A percentile compares a stretch with the other conserved stretches of the same genome.
These are phyloP conservation scores for Glycyrrhiza uralensis DNA, from an alignment of 306 rosid species.

Conservation along the genomic window DNA sequence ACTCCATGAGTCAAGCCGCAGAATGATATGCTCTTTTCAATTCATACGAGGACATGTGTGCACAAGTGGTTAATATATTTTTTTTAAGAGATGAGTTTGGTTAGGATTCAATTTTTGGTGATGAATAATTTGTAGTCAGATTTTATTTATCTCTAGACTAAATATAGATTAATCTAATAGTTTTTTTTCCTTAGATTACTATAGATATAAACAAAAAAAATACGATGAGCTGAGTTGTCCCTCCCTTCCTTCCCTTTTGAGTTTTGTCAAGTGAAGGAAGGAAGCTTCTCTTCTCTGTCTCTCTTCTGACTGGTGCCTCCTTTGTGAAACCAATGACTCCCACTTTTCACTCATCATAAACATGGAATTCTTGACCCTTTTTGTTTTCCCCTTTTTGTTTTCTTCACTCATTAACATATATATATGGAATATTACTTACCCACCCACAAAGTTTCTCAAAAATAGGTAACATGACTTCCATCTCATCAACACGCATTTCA, in stretches of 20 bases:
- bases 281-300: slow-evolving; percentile 4
- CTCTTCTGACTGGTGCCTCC: not conserved
- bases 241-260: too few species aligned
- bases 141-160: too few species aligned
- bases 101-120: too few species aligned
- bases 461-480: not conserved
- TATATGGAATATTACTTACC: not conserved
- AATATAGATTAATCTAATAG: too few species aligned
- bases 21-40: too few species aligned
- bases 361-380: not conserved
- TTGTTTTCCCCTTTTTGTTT: not conserved
- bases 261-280: too few species aligned
- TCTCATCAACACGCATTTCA: not conserved
- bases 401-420: not conserved
- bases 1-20: not conserved
- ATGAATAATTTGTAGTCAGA: too few species aligned
- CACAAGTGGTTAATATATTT: too few species aligned
- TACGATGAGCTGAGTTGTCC: not conserved
- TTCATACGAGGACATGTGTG: too few species aligned
- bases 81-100: too few species aligned
- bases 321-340: not conserved
- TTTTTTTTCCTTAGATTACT: too few species aligned
- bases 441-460: not conserved
- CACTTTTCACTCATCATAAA: not conserved
- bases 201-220: too few species aligned